Base-by-base conservation (phyloP, 352 stramenopile genomes). In the Phytophthora rubi region DNA sequence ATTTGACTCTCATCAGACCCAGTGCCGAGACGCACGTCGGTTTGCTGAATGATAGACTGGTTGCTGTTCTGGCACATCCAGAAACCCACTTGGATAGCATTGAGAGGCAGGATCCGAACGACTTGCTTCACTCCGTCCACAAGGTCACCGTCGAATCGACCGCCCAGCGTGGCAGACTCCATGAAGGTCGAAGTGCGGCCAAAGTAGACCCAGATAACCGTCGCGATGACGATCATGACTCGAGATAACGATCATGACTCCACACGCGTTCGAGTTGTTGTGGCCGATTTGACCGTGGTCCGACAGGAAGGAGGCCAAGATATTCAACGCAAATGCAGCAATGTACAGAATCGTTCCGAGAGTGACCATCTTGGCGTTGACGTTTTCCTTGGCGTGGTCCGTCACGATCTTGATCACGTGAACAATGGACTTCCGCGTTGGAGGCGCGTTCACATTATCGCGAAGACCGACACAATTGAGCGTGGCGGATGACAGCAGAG, bases 401-500 rank as follows among this genome's bases (percentile, higher is more conserved):
- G 42, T 49, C 42, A 49, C 42, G n/a, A 49, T 49, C 42, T 2
- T 49, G 16, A 49, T 49, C 18, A 53, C 21, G 21, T 33, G 47
- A 7, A 21, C 21, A 15, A 53, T 18, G 21, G 47, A 53, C 7
- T 53, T 18, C 21, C 21, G 12, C 21, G 47, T 53, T 10, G 47
- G 47, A 32, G 21, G 21, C 47, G 33, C 47, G 21, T 53, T 32
- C 8, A 53, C 23, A 2, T 33, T 55, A 30, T 52, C 9, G 18
- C 45, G 3, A 26, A 52, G 45, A 2, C 18, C 45, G 4, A 52
- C 16, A 9, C 45, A 52, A 8, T 52, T 18, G 45, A 52, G 1
- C 8, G 45, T 16, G 8, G 45, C 45, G 9, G 45, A 18, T 3
- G 45, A 66, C 7, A 75, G 37, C 39, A 69, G 53, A 16, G 62